These are phyloP conservation scores for Dactylellina cionopaga DNA, from an alignment of 2,329 filamentous ascomycete species.

Conservation along the genomic window DNA sequence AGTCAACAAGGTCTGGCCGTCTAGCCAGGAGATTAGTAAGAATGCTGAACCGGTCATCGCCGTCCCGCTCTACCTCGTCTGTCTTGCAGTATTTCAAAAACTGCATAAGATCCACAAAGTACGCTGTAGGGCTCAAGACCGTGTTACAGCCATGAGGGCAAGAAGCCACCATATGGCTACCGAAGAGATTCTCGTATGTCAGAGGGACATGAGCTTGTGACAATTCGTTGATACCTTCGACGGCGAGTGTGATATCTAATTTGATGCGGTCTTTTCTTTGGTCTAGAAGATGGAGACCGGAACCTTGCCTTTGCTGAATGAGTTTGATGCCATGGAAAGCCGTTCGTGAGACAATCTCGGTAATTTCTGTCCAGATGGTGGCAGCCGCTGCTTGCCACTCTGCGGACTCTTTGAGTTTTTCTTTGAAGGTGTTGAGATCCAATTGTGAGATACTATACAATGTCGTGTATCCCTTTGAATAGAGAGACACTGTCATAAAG, in stretches of 20 bases:
- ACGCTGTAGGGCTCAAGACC: conserved; percentile 53
- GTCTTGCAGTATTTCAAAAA: conserved; percentile 50
- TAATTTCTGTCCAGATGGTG: not conserved
- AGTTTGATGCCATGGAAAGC: conserved; percentile 1
- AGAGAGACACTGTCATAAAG: not conserved
- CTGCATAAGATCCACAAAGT: conserved; percentile 57
- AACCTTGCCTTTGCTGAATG: not conserved
- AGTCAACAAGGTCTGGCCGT: conserved; percentile 56
- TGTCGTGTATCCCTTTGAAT: not conserved
- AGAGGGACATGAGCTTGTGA: not conserved
- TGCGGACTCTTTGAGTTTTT: not conserved
- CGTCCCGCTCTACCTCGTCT: not conserved
- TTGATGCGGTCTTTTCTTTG: not conserved
- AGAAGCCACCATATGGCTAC: not conserved
- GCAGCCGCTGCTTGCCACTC: not conserved
- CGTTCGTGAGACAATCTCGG: not conserved
- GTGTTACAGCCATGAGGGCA: conserved; percentile 53
- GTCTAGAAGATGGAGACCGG: not conserved
- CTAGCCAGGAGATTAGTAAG: conserved; percentile 55
- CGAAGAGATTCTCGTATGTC: conserved; percentile 5
- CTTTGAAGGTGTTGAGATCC: not conserved
- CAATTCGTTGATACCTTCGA: not conserved
- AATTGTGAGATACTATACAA: conserved; percentile 4
- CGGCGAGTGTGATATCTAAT: not conserved
- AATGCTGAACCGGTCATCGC: conserved; percentile 53